A percentile compares a stretch with the other conserved stretches of the same genome.
Conservation (phyloP, 2,329 filamentous ascomycete species). For the Colletotrichum sp. region DNA sequence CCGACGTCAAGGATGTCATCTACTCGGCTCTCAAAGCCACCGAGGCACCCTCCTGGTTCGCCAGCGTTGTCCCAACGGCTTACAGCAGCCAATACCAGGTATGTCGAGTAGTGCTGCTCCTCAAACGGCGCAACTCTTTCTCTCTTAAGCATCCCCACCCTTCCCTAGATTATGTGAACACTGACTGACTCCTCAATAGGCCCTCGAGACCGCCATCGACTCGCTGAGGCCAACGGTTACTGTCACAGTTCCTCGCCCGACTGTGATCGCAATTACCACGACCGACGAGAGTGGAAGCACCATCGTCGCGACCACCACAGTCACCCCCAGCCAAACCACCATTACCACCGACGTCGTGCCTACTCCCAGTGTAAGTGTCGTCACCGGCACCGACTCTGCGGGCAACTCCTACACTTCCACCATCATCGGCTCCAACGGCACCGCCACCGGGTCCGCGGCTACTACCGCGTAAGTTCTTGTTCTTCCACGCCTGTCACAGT, state of each 20-base stretch:
- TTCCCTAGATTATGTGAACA: neutral
- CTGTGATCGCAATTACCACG: slow-evolving; percentile 26
- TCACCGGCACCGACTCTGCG: slow-evolving; percentile 14
- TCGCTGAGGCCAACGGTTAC: slow-evolving; percentile 13
- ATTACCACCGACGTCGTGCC: slow-evolving; percentile 5
- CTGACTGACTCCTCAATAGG: neutral
- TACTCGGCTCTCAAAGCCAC: slow-evolving; percentile 30
- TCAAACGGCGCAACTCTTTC: neutral
- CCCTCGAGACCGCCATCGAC: slow-evolving; percentile 26
- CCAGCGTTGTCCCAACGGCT: slow-evolving; percentile 29
- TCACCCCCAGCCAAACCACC: slow-evolving; percentile 1
- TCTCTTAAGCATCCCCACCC: neutral
- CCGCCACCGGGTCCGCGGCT: neutral
- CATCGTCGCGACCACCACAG: slow-evolving; percentile 26
- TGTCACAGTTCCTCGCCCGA: slow-evolving; percentile 6
- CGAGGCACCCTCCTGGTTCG: slow-evolving; percentile 29
- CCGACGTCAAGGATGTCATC: slow-evolving; percentile 29
- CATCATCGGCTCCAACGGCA: neutral
- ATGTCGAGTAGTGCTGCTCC: slow-evolving; percentile 21
- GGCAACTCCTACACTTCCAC: slow-evolving; percentile 15
- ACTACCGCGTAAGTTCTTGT: slow-evolving; percentile 9
- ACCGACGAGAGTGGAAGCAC: slow-evolving; percentile 29
- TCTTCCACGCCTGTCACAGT: neutral
- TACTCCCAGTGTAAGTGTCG: neutral
- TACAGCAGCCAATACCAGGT: slow-evolving; percentile 20